Conservation (phyloP, 2,329 filamentous ascomycete genomes). For the Pochonia chlamydosporia region DNA sequence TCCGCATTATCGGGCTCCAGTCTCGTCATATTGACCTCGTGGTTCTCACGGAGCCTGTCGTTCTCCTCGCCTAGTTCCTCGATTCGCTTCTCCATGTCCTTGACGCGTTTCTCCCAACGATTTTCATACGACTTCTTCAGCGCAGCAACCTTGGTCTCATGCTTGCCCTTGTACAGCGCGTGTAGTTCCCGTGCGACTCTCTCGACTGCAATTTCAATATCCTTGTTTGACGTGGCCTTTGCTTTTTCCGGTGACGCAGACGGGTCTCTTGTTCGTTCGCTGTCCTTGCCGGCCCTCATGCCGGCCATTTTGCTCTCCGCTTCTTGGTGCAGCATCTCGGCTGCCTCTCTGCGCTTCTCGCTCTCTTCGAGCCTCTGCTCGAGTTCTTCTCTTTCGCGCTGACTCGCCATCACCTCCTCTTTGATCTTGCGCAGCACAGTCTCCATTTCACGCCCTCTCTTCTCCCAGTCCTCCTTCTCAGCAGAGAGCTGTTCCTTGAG, state of each 20-base stretch:
- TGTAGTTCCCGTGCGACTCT: slow-evolving; percentile 93
- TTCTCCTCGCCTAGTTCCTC: slow-evolving; percentile 68
- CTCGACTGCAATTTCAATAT: slow-evolving; percentile 81
- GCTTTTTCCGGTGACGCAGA: slow-evolving; percentile 32
- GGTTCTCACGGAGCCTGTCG: slow-evolving; percentile 61
- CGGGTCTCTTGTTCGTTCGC: slow-evolving; percentile 19
- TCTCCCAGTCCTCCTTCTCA: slow-evolving; percentile 80
- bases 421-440: slow-evolving; percentile 71
- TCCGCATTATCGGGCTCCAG: slow-evolving; percentile 40
- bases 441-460: slow-evolving; percentile 80
- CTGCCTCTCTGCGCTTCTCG: slow-evolving; percentile 67
- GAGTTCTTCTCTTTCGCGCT: slow-evolving; percentile 76
- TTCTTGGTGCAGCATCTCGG: slow-evolving; percentile 70
- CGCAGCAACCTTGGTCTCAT: slow-evolving; percentile 90
- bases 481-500: slow-evolving; percentile 65
- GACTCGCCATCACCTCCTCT: slow-evolving; percentile 71
- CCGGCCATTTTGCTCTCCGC: slow-evolving; percentile 71
- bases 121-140: slow-evolving; percentile 81
- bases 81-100: slow-evolving; percentile 68
- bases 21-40: slow-evolving; percentile 60
- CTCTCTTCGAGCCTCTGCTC: slow-evolving; percentile 69
- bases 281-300: slow-evolving; percentile 58
- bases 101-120: slow-evolving; percentile 83
- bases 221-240: slow-evolving; percentile 36
- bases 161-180: slow-evolving; percentile 90